A percentile compares a stretch with the other conserved stretches of the same genome.
Conservation (phyloP, 805 yeast genomes). For the Millerago galiae region DNA sequence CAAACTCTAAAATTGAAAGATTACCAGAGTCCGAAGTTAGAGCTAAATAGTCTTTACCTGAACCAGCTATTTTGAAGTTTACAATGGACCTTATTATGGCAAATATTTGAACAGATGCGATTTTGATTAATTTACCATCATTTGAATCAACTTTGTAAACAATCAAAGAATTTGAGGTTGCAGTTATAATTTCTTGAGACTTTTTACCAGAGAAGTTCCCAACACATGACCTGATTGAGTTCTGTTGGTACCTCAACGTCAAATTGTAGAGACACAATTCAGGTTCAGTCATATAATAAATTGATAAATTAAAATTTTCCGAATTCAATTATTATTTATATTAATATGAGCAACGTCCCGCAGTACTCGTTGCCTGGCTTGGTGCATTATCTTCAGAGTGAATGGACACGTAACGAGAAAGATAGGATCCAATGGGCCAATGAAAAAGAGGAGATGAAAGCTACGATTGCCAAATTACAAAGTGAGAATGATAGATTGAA, state of each 20-base stretch:
- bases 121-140: conserved; percentile 45
- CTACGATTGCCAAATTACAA: conserved; percentile 42
- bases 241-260: conserved; percentile 58
- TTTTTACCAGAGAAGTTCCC: conserved; percentile 62
- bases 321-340: not conserved
- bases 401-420: conserved; percentile 55
- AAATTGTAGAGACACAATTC: conserved; percentile 53
- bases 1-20: conserved; percentile 44
- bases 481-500: conserved; percentile 41
- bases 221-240: conserved; percentile 46
- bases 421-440: conserved; percentile 55
- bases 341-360: conserved; percentile 1
- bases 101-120: conserved; percentile 43
- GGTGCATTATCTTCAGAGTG: conserved; percentile 56
- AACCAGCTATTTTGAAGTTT: conserved; percentile 46
- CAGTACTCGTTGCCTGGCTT: conserved; percentile 36
- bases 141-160: conserved; percentile 46
- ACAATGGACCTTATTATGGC: conserved; percentile 51
- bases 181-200: conserved; percentile 57
- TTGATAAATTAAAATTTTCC: not conserved
- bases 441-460: conserved; percentile 55
- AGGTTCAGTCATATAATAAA: conserved; percentile 7
- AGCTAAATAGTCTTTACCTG: conserved; percentile 50
- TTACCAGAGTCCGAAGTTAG: conserved; percentile 79
- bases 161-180: conserved; percentile 48